A percentile compares a stretch with the other conserved stretches of the same genome.
Conservation (phyloP, 78 protist species). For the Bigelowiella natans region DNA sequence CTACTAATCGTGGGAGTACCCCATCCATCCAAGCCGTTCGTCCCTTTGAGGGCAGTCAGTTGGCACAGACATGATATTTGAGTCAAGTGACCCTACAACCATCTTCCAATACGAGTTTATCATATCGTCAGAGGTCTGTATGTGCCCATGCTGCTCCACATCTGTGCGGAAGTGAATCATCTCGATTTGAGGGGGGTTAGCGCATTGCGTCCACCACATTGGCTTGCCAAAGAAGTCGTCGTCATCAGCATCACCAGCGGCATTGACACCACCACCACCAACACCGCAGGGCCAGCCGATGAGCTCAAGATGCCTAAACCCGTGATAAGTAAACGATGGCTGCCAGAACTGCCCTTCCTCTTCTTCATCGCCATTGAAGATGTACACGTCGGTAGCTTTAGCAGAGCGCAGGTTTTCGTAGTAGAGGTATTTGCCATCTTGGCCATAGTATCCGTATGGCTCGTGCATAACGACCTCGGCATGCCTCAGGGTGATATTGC, state of each 20-base stretch:
- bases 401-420: constrained; percentile 36
- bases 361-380: too few species aligned
- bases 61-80: constrained; percentile 22
- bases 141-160: background rate
- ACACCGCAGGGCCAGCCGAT: background rate
- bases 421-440: too few species aligned
- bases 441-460: too few species aligned
- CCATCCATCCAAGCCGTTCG: constrained; percentile 49
- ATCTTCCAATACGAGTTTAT: background rate
- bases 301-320: constrained; percentile 33
- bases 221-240: too few species aligned
- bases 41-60: constrained; percentile 48
- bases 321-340: constrained; percentile 36
- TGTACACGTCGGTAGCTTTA: constrained; percentile 32
- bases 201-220: too few species aligned
- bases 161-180: constrained; percentile 3
- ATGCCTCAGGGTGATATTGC: too few species aligned
- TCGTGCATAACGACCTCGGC: too few species aligned
- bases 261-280: too few species aligned
- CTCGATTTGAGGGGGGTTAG: too few species aligned
- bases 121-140: background rate
- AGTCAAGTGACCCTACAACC: constrained; percentile 12
- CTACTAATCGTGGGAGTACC: constrained; percentile 10
- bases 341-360: background rate
- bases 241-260: too few species aligned